Evolutionary conservation across 2,329 filamentous ascomycete species (phyloP), one percentile per base, ranked within the genome.

Genomic region (Apiospora aurea): DNA sequence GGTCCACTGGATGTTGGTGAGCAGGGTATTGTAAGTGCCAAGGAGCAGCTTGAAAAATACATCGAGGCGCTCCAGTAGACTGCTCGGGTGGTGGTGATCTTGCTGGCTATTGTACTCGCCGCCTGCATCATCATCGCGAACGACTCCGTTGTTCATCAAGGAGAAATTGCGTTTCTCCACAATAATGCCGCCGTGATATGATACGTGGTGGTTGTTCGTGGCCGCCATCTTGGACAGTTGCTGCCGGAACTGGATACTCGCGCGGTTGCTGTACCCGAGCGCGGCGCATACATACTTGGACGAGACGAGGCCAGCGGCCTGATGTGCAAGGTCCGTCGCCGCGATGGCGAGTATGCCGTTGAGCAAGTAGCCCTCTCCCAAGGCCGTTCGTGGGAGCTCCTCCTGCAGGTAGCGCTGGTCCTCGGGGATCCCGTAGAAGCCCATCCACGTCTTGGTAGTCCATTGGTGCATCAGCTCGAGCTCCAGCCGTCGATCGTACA

Each of bases 401-500:
- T 69, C 47, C 34, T 69, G 67, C 8, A 69, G 44, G 8, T 69
- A 69, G 10, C n/a, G 44, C 4, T 69, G 67, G 43, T 69, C 67
- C 67, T 69, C 67, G 26, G 67, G 67, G 16, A 69, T 38, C 26
- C 18, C 67, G 26, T 69, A 49, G 26, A 69, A 69, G 26, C 21
- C 24, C 26, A n/a, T 46, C 67, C 67, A 69, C 16, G 47, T 69
- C 44, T 49, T 46, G 14, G 67, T 47, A 16, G 67, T 69, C 44
- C 67, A 69, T 21, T 69, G 67, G 67, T 69, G 67, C 67, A 69
- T 69, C 44, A 69, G 34, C 43, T 69, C 67, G 26, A 69, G 47
- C 44, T 69, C 67, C 7, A 69, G 67, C 26, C 18, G 26, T 6
- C 67, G 29, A 6, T 69, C 16, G 26, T 38, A 46, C 10, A 34